Conservation (phyloP, 1,284 basidiomycete species). For the Erythrobasidium hasegawianum region DNA sequence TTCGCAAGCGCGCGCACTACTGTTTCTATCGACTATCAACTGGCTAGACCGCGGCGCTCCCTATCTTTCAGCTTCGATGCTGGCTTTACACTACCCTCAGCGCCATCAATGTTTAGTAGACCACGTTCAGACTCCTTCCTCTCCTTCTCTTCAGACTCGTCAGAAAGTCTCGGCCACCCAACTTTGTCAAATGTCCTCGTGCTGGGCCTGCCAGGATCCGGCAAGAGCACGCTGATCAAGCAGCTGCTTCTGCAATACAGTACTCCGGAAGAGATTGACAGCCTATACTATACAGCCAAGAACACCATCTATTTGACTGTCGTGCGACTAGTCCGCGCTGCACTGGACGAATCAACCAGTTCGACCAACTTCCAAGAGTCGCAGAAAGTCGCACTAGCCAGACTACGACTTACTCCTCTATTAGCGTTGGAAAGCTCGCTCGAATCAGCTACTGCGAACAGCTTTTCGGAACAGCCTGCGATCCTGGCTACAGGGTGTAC, state of each 20-base stretch:
- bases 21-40: no score
- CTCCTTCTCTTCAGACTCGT: background rate
- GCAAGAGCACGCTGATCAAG: conserved; percentile 5
- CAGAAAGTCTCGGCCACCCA: background rate
- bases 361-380: background rate
- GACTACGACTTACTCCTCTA: conserved; percentile 1
- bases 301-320: background rate
- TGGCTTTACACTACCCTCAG: no score
- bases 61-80: no score
- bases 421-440: background rate
- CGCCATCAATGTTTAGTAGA: background rate
- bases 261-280: background rate
- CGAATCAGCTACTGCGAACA: background rate
- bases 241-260: conserved; percentile 1
- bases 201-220: background rate
- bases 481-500: background rate
- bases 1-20: no score
- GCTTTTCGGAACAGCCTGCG: background rate
- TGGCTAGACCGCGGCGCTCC: no score
- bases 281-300: background rate
- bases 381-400: background rate
- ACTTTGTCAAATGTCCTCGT: background rate
- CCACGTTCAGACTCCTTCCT: background rate
- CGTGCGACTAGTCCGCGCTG: background rate
- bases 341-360: background rate